Conservation (phyloP, 2,329 filamentous ascomycete species). For the Parasarocladium wereldwijsianum region DNA sequence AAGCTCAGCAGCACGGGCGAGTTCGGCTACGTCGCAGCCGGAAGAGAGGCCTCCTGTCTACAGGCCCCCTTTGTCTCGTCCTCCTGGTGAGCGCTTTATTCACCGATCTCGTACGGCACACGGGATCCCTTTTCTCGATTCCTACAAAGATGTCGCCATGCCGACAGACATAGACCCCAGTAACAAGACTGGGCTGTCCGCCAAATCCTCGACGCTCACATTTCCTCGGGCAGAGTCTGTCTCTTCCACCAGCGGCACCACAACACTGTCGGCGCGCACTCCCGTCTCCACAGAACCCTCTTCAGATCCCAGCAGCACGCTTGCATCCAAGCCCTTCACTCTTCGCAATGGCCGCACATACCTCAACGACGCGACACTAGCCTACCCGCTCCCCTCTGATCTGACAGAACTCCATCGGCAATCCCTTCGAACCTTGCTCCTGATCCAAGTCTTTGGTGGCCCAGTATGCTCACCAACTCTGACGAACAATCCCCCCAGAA, state of each 20-base stretch:
- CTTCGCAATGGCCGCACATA: constrained; percentile 71
- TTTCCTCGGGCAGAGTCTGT: constrained; percentile 28
- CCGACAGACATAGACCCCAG: constrained; percentile 1
- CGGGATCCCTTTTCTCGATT: constrained; percentile 1
- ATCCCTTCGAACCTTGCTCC: constrained; percentile 66
- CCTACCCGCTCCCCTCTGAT: constrained; percentile 82
- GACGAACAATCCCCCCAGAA: constrained; percentile 51
- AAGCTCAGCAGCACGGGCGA: constrained; percentile 1
- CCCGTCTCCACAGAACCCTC: constrained; percentile 34
- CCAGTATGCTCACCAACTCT: constrained; percentile 62
- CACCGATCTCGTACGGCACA: constrained; percentile 2
- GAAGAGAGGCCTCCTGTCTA: too few relatives aligned
- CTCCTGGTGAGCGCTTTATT: constrained; percentile 3
- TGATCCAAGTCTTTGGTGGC: constrained; percentile 67
- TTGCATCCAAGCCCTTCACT: constrained; percentile 39
- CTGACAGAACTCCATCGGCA: constrained; percentile 78
- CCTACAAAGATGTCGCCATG: constrained; percentile 4
- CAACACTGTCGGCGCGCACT: constrained; percentile 26
- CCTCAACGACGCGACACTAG: constrained; percentile 54
- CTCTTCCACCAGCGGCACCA: constrained; percentile 29
- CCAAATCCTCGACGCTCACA: constrained; percentile 14
- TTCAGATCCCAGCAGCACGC: constrained; percentile 24
- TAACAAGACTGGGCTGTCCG: constrained; percentile 4
- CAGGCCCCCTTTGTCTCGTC: constrained; percentile 1
- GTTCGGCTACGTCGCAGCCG: too few relatives aligned